phyloP scores from a whole-genome alignment of 148 eudicot species.

The Fagopyrum tataricum region DNA sequence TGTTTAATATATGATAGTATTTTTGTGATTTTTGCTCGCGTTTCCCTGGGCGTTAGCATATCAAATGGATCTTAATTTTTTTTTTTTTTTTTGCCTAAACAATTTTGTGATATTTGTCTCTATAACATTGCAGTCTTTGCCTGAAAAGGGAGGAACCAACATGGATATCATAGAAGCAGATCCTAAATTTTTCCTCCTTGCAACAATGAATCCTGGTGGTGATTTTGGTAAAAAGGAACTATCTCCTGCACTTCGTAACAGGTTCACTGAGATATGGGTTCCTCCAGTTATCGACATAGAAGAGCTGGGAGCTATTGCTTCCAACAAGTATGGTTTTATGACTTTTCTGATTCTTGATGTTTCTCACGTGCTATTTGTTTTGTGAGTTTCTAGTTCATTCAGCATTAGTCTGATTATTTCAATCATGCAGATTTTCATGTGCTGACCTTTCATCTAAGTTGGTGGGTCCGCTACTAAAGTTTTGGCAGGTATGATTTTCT shows the following conservation, averaged over 20 bases:
- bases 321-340: conserved; percentile 39
- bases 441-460: conserved; percentile 31
- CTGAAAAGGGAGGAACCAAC: conserved; percentile 89
- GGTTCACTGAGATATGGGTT: conserved; percentile 99
- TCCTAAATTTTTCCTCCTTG: conserved; percentile 79
- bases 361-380: neutral
- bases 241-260: conserved; percentile 96
- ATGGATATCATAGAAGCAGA: conserved; percentile 73
- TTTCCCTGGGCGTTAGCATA: neutral
- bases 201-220: conserved; percentile 99
- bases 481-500: conserved; percentile 68
- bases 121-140: conserved; percentile 52
- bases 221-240: conserved; percentile 96
- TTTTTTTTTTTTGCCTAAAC: neutral
- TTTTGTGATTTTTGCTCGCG: neutral
- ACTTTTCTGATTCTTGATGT: neutral
- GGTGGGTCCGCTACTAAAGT: conserved; percentile 57
- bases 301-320: conserved; percentile 73
- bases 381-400: neutral
- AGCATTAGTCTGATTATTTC: neutral
- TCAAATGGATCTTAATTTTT: neutral
- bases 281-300: conserved; percentile 63
- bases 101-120: neutral
- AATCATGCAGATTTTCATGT: conserved; percentile 45
- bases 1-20: neutral